phyloP scores from a whole-genome alignment of 768 basidiomycete genomes.

The Mycena indigotica region DNA sequence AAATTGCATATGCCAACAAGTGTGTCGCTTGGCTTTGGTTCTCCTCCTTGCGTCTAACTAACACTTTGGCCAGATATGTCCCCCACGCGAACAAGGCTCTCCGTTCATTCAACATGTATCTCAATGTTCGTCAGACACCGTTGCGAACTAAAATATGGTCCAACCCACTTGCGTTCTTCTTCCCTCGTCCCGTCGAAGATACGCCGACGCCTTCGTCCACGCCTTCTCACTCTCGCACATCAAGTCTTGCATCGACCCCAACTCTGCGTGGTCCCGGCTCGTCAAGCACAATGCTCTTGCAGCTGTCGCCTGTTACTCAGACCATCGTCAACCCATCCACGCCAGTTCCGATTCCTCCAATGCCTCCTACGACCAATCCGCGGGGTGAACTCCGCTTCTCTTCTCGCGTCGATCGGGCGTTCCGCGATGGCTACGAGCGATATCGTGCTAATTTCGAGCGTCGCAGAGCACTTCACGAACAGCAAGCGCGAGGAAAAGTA shows the following conservation, averaged over 20 bases:
- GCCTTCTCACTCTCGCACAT: conserved; percentile 25
- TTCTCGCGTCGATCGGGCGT: conserved; percentile 76
- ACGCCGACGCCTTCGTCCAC: conserved; percentile 26
- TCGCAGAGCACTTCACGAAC: conserved; percentile 65
- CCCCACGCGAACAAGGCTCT: conserved; percentile 93
- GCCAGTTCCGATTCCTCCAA: conserved; percentile 65
- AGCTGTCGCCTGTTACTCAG: conserved; percentile 38
- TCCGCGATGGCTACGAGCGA: conserved; percentile 90
- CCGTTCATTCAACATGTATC: conserved; percentile 92
- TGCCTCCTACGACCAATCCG: conserved; percentile 86
- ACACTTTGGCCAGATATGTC: conserved; percentile 72
- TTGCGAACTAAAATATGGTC: conserved; percentile 57
- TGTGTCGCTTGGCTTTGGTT: too few species aligned
- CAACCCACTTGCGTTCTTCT: conserved; percentile 64
- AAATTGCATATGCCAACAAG: conserved; percentile 96
- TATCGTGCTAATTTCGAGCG: conserved; percentile 88
- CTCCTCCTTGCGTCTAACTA: conserved; percentile 20
- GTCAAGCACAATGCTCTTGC: conserved; percentile 22
- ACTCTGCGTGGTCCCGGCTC: conserved; percentile 27
- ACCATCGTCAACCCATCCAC: conserved; percentile 25
- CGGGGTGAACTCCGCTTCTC: conserved; percentile 97
- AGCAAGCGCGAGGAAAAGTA: conserved; percentile 26
- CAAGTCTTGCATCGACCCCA: conserved; percentile 41
- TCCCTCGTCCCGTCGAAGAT: conserved; percentile 42
- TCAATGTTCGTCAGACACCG: conserved; percentile 87